These are phyloP conservation scores for Edaphochlamys debaryana DNA, from an alignment of 139 green algal species.

Conservation along the genomic window DNA sequence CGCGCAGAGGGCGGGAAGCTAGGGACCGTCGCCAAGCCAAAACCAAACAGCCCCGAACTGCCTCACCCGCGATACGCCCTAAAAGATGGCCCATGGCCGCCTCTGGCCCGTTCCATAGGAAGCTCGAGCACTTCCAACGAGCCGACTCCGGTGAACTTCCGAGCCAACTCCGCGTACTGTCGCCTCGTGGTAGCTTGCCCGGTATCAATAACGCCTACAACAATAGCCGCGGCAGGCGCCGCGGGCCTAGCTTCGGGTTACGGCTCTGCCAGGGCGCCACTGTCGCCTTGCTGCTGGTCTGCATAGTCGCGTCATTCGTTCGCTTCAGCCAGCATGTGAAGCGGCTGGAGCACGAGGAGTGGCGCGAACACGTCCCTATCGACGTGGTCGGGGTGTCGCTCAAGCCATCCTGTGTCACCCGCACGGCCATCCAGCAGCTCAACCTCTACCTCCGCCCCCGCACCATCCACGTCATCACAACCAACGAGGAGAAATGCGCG, in stretches of 20 bases:
- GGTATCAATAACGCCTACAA: background rate
- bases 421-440: slow-evolving; percentile 35
- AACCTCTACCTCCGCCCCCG: slow-evolving; percentile 42
- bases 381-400: slow-evolving; percentile 41
- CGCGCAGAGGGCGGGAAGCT: too few species aligned
- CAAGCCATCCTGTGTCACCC: slow-evolving; percentile 55
- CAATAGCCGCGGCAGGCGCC: background rate
- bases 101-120: too few species aligned
- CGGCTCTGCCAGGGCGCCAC: background rate
- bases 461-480: slow-evolving; percentile 48
- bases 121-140: too few species aligned
- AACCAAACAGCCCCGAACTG: too few species aligned
- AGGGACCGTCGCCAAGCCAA: too few species aligned
- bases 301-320: background rate
- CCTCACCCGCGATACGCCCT: too few species aligned
- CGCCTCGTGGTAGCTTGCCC: background rate
- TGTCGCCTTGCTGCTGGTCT: background rate
- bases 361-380: background rate
- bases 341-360: background rate
- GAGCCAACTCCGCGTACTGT: background rate
- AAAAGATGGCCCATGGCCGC: too few species aligned
- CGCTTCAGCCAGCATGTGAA: background rate
- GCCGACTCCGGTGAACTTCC: too few species aligned
- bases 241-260: background rate
- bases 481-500: slow-evolving; percentile 23